These are phyloP conservation scores for Penicillium maclennaniae DNA, from an alignment of 495 filamentous ascomycete species.

Conservation along the genomic window DNA sequence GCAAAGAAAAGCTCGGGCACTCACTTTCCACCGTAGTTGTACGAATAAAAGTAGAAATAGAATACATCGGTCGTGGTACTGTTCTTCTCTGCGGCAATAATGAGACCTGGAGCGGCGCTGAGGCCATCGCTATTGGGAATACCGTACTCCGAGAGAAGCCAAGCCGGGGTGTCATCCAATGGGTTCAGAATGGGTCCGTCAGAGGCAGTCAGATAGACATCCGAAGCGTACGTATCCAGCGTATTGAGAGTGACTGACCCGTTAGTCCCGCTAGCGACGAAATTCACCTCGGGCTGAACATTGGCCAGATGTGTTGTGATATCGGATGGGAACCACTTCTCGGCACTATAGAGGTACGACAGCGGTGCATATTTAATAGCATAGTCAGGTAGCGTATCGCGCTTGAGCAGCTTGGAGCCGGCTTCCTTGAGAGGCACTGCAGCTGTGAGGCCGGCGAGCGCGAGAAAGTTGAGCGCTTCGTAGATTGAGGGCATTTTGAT, in stretches of 20 bases:
- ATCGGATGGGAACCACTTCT: constrained; percentile 4
- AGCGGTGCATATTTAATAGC: constrained; percentile 4
- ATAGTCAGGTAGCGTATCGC: neutral
- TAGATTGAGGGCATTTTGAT: neutral
- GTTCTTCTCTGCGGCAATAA: constrained; percentile 7
- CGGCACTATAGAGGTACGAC: constrained; percentile 1
- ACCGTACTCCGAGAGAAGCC: constrained; percentile 6
- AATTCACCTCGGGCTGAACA: constrained; percentile 5
- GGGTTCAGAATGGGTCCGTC: constrained; percentile 5
- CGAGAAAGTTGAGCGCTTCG: neutral
- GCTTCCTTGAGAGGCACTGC: neutral
- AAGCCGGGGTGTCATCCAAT: constrained; percentile 2
- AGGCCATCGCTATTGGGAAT: constrained; percentile 1
- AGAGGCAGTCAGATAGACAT: constrained; percentile 4
- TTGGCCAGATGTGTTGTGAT: constrained; percentile 2
- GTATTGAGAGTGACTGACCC: constrained; percentile 3
- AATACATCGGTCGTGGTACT: constrained; percentile 6
- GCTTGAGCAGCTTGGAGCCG: neutral
- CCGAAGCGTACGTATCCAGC: neutral
- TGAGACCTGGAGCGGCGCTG: constrained; percentile 1
- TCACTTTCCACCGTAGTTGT: constrained; percentile 5
- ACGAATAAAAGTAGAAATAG: constrained; percentile 8
- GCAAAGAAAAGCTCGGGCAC: neutral
- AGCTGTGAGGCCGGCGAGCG: neutral
- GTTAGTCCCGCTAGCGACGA: neutral